Base-by-base conservation (phyloP, 2,329 filamentous ascomycete species). In the Nemania abortiva region DNA sequence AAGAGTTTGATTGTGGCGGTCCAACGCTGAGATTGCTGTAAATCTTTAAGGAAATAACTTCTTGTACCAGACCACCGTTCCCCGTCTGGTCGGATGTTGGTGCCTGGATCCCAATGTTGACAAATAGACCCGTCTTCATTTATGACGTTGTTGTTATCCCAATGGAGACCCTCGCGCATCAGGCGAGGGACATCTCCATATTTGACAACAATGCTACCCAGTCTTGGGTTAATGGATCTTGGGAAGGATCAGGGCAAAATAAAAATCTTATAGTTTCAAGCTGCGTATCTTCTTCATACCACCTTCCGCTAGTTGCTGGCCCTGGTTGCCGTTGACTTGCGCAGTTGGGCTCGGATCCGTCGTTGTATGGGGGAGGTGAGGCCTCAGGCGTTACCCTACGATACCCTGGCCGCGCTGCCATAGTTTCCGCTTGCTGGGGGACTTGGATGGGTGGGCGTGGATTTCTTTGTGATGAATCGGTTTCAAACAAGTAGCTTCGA, bases 121-220 rank as follows among this genome's bases (percentile, higher is more conserved):
- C n/a, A n/a, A 18, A 68, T 18, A 37, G 34, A 70, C 2, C 71
- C 71, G 18, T 73, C 70, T 61, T 74, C 72, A 54, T 27, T 57
- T 29, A 70, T 27, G 24, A 71, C 49, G 50, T 74, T 73, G 34
- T 24, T 58, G 24, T 20, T 20, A 13, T 63, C 37, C 69, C 71
- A 74, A 61, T 70, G n/a, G 49, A 74, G 65, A 6, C 72, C 72
- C 47, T 73, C 71, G 39, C 72, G 65, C 71, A 72, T 70, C 13
- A 72, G 62, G 57, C n/a, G 63, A 49, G 68, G 68, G 49, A 72
- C 62, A 22, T 70, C 68, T 24, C 34, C 0, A 59, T 65, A 74
- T 39, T 72, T 74, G 22, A 74, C 61, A 4, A n/a, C 3, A 20
- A 68, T 50, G 66, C 57, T 55, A 24, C 27, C 66, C 72, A 63